These are phyloP conservation scores for Hibiscus syriacus DNA, from an alignment of 345 rosid genomes.

Conservation along the genomic window DNA sequence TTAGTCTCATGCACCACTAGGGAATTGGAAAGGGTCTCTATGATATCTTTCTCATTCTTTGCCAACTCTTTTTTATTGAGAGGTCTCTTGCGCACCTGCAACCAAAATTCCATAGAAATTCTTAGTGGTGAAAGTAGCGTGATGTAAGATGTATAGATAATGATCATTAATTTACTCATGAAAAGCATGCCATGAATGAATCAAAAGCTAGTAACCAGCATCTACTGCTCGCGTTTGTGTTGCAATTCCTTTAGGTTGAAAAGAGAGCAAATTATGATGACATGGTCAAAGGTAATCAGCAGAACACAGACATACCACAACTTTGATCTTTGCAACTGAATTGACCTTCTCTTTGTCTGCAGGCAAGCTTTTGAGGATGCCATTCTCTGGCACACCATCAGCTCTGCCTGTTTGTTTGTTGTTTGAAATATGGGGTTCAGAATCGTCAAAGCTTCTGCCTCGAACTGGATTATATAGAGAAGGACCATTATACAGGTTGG, in stretches of 20 bases:
- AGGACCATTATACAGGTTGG: slow-evolving; percentile 52
- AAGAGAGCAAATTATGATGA: not conserved
- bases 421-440: slow-evolving; percentile 49
- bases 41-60: slow-evolving; percentile 88
- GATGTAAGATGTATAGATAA: not conserved
- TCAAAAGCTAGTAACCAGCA: slow-evolving; percentile 5
- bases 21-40: slow-evolving; percentile 67
- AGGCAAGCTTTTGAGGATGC: slow-evolving; percentile 59
- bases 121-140: not conserved
- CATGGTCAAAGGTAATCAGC: not conserved
- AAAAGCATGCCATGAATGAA: slow-evolving; percentile 5
- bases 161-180: not conserved
- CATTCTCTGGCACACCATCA: slow-evolving; percentile 57
- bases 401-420: slow-evolving; percentile 62
- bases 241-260: not conserved
- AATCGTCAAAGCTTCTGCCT: slow-evolving; percentile 78
- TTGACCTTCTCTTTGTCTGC: slow-evolving; percentile 75
- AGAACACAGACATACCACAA: slow-evolving; percentile 59
- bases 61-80: slow-evolving; percentile 90
- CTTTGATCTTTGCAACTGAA: slow-evolving; percentile 98
- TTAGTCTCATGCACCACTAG: slow-evolving; percentile 90
- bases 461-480: slow-evolving; percentile 59
- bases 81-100: slow-evolving; percentile 96
- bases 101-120: slow-evolving; percentile 5
- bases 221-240: not conserved